These are phyloP conservation scores for Senna tora DNA, from an alignment of 306 rosid species.

Conservation along the genomic window DNA sequence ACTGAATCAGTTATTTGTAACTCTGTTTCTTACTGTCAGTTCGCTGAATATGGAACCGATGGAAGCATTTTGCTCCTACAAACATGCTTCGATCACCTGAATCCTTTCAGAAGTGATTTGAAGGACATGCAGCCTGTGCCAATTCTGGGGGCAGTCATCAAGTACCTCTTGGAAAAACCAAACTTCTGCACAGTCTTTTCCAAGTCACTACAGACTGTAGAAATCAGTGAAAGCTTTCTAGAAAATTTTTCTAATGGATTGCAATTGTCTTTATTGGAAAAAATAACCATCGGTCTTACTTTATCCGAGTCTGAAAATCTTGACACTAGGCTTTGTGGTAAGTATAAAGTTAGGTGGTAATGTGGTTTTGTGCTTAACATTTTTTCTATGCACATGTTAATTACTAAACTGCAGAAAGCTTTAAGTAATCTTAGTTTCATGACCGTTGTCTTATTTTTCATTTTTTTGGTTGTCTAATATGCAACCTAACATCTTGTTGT, in stretches of 20 bases:
- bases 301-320: conserved; percentile 85
- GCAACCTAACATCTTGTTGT: conserved; percentile 32
- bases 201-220: conserved; percentile 68
- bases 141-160: conserved; percentile 62
- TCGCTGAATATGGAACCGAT: conserved; percentile 69
- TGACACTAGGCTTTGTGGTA: conserved; percentile 74
- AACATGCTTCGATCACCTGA: conserved; percentile 80
- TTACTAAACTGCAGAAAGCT: conserved; percentile 18
- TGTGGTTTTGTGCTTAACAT: conserved; percentile 21
- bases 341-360: conserved; percentile 39
- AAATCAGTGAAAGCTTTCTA: conserved; percentile 66
- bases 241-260: conserved; percentile 63
- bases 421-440: conserved; percentile 10
- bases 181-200: conserved; percentile 84
- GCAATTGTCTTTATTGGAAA: conserved; percentile 70
- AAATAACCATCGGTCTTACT: conserved; percentile 81
- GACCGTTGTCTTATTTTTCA: not conserved
- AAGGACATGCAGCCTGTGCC: conserved; percentile 56
- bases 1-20: conserved; percentile 31
- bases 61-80: conserved; percentile 87
- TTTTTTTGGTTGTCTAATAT: conserved; percentile 3
- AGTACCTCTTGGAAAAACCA: conserved; percentile 72
- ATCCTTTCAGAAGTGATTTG: conserved; percentile 48
- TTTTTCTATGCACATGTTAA: conserved; percentile 18
- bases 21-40: conserved; percentile 53